Percentiles rank a stretch among this genome's conserved stretches.
Conservation (phyloP, 2,329 filamentous ascomycete species). For the Simplicillium aogashimaense region DNA sequence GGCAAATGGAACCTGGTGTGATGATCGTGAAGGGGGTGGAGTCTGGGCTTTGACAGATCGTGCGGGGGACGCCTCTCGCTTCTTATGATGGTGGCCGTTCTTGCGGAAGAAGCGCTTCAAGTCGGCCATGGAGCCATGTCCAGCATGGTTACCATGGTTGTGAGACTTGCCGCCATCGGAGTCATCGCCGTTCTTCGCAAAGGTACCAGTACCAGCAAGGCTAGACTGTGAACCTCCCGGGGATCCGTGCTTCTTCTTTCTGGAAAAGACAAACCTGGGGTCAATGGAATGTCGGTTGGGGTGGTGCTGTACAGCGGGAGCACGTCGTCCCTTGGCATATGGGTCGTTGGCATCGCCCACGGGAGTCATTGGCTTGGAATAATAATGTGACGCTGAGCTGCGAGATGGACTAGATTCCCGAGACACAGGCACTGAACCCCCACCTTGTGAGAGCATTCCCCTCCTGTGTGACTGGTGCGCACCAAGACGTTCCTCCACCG, state of each 20-base stretch:
- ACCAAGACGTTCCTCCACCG: slow-evolving; percentile 23
- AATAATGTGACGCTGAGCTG: slow-evolving; percentile 50
- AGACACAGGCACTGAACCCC: slow-evolving; percentile 46
- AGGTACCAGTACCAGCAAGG: slow-evolving; percentile 36
- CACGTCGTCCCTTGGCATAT: slow-evolving; percentile 71
- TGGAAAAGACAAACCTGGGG: slow-evolving; percentile 73
- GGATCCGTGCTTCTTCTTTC: slow-evolving; percentile 58
- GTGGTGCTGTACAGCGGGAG: slow-evolving; percentile 54
- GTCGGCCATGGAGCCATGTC: slow-evolving; percentile 80
- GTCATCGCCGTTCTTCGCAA: slow-evolving; percentile 26
- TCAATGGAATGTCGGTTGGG: slow-evolving; percentile 57
- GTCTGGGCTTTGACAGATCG: slow-evolving; percentile 42
- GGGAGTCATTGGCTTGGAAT: slow-evolving; percentile 68
- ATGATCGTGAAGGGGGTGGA: slow-evolving; percentile 33
- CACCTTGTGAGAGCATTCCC: slow-evolving; percentile 42
- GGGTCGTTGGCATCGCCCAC: slow-evolving; percentile 74
- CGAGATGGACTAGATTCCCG: slow-evolving; percentile 57
- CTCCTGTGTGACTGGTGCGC: slow-evolving; percentile 34
- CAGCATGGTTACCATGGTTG: slow-evolving; percentile 13
- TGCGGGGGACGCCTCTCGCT: slow-evolving; percentile 55
- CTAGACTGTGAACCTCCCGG: slow-evolving; percentile 41
- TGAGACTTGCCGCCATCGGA: slow-evolving; percentile 15
- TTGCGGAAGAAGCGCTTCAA: slow-evolving; percentile 95
- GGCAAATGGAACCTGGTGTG: slow-evolving; percentile 72
- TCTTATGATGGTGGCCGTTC: slow-evolving; percentile 57